Percentiles rank a stretch among this genome's conserved stretches.
Evolutionary conservation across 345 rosid species (phyloP).

Genomic region (Ceriops zippeliana): DNA sequence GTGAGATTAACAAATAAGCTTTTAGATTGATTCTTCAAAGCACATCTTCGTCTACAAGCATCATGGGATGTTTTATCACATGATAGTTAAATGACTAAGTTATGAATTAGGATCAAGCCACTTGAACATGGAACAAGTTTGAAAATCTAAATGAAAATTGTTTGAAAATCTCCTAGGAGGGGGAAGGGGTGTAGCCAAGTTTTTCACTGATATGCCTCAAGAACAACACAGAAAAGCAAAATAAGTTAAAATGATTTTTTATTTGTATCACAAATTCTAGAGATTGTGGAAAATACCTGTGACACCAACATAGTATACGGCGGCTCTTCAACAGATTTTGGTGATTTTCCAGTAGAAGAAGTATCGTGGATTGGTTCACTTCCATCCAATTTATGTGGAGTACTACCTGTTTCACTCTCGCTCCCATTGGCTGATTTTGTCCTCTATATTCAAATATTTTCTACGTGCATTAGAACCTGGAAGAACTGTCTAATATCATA

Average conservation of each 20-base stretch:
- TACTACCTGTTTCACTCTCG: constrained; percentile 45
- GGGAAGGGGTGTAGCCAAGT: too few species aligned
- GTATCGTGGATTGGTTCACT: constrained; percentile 35
- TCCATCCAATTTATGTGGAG: constrained; percentile 50
- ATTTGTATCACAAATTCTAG: not conserved
- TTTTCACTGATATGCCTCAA: too few species aligned
- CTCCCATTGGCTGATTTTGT: constrained; percentile 56
- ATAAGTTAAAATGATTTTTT: not conserved
- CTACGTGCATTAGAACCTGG: constrained; percentile 1
- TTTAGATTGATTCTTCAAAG: too few species aligned
- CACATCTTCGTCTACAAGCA: too few species aligned
- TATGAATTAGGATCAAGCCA: too few species aligned
- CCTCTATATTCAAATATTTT: constrained; percentile 39
- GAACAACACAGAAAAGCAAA: not conserved
- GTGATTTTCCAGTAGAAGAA: constrained; percentile 43
- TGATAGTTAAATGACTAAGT: too few species aligned
- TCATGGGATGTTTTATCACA: too few species aligned
- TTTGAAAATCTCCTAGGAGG: too few species aligned
- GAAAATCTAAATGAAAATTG: too few species aligned
- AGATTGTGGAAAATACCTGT: constrained; percentile 46
- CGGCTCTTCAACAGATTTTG: constrained; percentile 46
- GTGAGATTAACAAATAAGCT: too few species aligned
- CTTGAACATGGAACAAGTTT: too few species aligned
- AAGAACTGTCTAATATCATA: not conserved
- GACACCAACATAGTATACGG: constrained; percentile 37